Evolutionary conservation across 208 protist genomes (phyloP), one percentile per base, ranked within the genome.

Genomic region (Angomonas deanei): DNA sequence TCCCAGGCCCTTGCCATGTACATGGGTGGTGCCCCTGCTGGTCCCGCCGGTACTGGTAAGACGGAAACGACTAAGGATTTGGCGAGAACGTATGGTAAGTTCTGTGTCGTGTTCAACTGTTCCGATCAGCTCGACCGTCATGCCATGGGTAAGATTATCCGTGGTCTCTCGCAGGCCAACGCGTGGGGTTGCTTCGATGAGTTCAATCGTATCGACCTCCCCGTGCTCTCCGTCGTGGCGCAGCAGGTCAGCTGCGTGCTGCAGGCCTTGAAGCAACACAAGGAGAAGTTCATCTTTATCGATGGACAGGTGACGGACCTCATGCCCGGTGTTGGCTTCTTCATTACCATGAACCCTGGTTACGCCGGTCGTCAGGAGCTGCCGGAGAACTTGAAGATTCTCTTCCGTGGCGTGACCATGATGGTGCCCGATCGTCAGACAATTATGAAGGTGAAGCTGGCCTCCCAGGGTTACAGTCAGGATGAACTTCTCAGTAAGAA

Each of bases 291-390:
- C 59, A 84, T 94, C 57, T 98, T 98, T 70, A 95, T 96, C 59
- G 90, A 97, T 65, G 92, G 94, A 15, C 85, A 96, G 76, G 72
- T 91, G 46, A 94, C 91, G 3, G 83, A 93, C 66, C 72, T 97
- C 23, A 95, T 93, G 86, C 92, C 88, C 50, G 88, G 88, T 57
- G 92, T 94, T 33, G 95, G 89, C 55, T 98, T 98, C 76, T 99
- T 99, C 86, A 99, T 99, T 73, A 99, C 97, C 34, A 99, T 99
- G 97, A 99, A 99, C 80, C 97, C 98, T 21, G 97, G 97, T 68
- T 99, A 99, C 85, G 97, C 97, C 17, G 97, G 97, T 58, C 92
- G 97, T 61, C 96, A 99, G 82, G 97, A 99, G 83, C 88, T 99
- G 68, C 98, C 97, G 19, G 98, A 99, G 82, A 99, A 99, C 80